Percentiles rank a stretch among this genome's conserved stretches.
Evolutionary conservation across 2,329 filamentous ascomycete genomes (phyloP).

Genomic region (Aspergillus fructus): DNA sequence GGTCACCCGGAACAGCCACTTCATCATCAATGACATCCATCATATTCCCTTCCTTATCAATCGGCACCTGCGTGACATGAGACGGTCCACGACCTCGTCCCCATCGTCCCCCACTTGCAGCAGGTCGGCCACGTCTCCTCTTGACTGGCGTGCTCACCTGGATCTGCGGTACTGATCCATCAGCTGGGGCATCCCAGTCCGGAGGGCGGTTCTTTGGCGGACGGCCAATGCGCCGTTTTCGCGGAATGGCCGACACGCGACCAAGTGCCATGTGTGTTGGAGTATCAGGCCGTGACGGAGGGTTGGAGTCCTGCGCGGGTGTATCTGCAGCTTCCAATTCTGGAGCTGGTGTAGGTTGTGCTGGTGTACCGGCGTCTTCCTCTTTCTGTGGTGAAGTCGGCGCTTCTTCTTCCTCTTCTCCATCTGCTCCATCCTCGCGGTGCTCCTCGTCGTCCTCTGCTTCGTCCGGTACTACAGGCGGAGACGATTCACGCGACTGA

Average conservation of each 20-base stretch:
- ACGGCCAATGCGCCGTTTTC: conserved; percentile 74
- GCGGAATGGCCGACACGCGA: conserved; percentile 58
- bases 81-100: conserved; percentile 70
- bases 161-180: conserved; percentile 46
- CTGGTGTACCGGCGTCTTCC: conserved; percentile 26
- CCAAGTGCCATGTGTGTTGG: conserved; percentile 47
- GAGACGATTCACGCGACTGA: conserved; percentile 32
- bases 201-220: conserved; percentile 82
- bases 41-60: conserved; percentile 91
- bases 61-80: conserved; percentile 77
- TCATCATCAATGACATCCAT: conserved; percentile 91
- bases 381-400: conserved; percentile 29
- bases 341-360: conserved; percentile 36
- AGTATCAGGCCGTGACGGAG: conserved; percentile 50
- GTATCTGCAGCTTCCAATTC: conserved; percentile 46
- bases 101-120: conserved; percentile 64
- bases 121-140: conserved; percentile 59
- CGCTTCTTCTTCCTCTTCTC: conserved; percentile 37
- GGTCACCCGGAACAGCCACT: conserved; percentile 80
- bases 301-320: conserved; percentile 43
- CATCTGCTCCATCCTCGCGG: conserved; percentile 22
- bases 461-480: conserved; percentile 29
- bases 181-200: conserved; percentile 67
- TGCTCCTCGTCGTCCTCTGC: conserved; percentile 35
- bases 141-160: conserved; percentile 52